Conservation (phyloP, 2,329 filamentous ascomycete species). For the Cladorrhinum sp. region DNA sequence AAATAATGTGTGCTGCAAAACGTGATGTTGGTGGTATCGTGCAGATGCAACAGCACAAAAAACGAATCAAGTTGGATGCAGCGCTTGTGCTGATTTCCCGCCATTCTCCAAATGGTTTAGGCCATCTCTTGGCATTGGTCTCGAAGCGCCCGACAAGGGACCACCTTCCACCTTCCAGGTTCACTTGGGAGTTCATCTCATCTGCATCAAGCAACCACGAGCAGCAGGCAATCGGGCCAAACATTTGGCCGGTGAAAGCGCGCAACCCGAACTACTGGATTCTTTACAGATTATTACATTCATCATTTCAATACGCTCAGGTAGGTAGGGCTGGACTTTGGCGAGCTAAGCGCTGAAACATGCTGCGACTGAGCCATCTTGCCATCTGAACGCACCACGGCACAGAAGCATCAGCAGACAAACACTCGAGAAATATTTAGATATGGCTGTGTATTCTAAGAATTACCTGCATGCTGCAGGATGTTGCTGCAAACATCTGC, state of each 20-base stretch:
- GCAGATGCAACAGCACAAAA: conserved; percentile 6
- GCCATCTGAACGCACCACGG: not conserved
- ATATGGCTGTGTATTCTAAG: conserved; percentile 7
- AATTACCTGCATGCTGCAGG: conserved; percentile 8
- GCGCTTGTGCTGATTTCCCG: conserved; percentile 5
- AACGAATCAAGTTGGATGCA: conserved; percentile 13
- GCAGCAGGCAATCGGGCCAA: not conserved
- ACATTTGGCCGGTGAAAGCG: conserved; percentile 2
- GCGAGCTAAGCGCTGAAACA: conserved; percentile 4
- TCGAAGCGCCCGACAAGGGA: conserved; percentile 22
- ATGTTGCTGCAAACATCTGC: conserved; percentile 5
- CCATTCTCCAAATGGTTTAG: conserved; percentile 7
- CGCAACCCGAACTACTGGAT: not conserved
- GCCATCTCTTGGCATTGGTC: conserved; percentile 11
- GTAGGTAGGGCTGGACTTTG: not conserved
- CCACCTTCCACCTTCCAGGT: conserved; percentile 3
- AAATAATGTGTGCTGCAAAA: not conserved
- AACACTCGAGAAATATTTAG: not conserved
- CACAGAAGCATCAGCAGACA: conserved; percentile 1
- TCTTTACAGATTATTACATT: not conserved
- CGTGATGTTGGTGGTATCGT: conserved; percentile 8
- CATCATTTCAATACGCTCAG: not conserved
- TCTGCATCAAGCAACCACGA: not conserved
- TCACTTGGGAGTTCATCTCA: not conserved
- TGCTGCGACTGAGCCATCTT: conserved; percentile 1